Percentiles rank a stretch among this genome's conserved stretches.
These are phyloP conservation scores for Besnoitia besnoiti DNA, from an alignment of 169 alveolate species.

Conservation along the genomic window DNA sequence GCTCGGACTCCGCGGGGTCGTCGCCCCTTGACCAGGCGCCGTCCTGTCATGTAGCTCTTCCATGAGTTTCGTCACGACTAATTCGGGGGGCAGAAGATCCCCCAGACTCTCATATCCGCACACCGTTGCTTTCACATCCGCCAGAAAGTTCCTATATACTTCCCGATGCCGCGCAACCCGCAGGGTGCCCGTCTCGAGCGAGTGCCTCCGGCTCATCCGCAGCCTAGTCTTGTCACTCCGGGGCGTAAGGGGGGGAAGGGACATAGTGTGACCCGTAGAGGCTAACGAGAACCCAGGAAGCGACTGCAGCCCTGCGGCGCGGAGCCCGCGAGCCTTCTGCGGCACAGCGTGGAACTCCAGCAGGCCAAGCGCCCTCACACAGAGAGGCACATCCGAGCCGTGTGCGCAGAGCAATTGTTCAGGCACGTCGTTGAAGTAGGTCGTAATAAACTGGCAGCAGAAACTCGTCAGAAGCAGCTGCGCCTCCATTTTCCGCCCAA, in stretches of 20 bases:
- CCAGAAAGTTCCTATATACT: not conserved
- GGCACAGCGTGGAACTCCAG: constrained; percentile 17
- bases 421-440: constrained; percentile 13
- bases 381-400: constrained; percentile 3
- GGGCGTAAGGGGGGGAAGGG: not conserved
- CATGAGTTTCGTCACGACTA: not conserved
- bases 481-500: constrained; percentile 69
- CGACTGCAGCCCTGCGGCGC: not conserved
- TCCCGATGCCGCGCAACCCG: not conserved
- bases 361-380: not conserved
- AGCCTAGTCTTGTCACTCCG: not conserved
- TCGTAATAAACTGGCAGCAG: constrained; percentile 27
- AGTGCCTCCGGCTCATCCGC: not conserved
- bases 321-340: not conserved
- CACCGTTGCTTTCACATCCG: not conserved
- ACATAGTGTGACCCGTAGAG: not conserved
- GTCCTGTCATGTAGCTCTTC: not conserved
- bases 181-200: not conserved
- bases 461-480: constrained; percentile 26
- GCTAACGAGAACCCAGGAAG: not conserved
- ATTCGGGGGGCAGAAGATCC: not conserved
- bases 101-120: not conserved
- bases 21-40: not conserved
- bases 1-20: not conserved
- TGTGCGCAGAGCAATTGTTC: constrained; percentile 14